These are phyloP conservation scores for Eucalyptus sp. DNA, from an alignment of 345 rosid species.

Conservation along the genomic window DNA sequence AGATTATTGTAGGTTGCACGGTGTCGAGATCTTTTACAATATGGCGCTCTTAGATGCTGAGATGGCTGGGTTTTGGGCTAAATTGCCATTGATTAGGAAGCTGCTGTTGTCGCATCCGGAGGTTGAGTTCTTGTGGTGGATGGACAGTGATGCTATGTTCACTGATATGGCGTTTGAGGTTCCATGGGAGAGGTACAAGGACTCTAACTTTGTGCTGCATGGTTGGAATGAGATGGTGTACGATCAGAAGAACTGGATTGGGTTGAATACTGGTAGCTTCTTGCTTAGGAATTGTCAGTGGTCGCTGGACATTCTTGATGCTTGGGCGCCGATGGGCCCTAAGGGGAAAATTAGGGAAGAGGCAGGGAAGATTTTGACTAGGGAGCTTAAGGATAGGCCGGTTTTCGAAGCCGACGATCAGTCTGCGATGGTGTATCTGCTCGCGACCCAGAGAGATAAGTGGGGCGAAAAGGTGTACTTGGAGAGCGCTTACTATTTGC, in stretches of 20 bases:
- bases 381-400: slow-evolving; percentile 41
- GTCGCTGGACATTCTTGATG: slow-evolving; percentile 39
- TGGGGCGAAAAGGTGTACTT: slow-evolving; percentile 47
- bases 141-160: slow-evolving; percentile 62
- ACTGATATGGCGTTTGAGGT: slow-evolving; percentile 56
- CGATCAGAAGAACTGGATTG: slow-evolving; percentile 53
- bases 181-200: slow-evolving; percentile 56
- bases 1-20: slow-evolving; percentile 45
- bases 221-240: slow-evolving; percentile 65
- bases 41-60: slow-evolving; percentile 47
- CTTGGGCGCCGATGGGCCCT: slow-evolving; percentile 53
- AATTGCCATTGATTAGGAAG: slow-evolving; percentile 45
- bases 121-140: slow-evolving; percentile 59
- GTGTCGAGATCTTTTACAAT: slow-evolving; percentile 43
- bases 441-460: slow-evolving; percentile 35
- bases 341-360: slow-evolving; percentile 51
- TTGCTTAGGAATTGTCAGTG: slow-evolving; percentile 43
- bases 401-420: slow-evolving; percentile 62
- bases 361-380: slow-evolving; percentile 43
- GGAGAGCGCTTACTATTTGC: slow-evolving; percentile 45
- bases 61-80: slow-evolving; percentile 63
- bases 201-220: slow-evolving; percentile 37
- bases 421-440: slow-evolving; percentile 49
- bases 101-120: slow-evolving; percentile 44
- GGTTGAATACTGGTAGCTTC: slow-evolving; percentile 51